Evolutionary conservation across 2,329 filamentous ascomycete genomes (phyloP), one percentile per base, ranked within the genome.

Genomic region (Hypoxylon sp.): DNA sequence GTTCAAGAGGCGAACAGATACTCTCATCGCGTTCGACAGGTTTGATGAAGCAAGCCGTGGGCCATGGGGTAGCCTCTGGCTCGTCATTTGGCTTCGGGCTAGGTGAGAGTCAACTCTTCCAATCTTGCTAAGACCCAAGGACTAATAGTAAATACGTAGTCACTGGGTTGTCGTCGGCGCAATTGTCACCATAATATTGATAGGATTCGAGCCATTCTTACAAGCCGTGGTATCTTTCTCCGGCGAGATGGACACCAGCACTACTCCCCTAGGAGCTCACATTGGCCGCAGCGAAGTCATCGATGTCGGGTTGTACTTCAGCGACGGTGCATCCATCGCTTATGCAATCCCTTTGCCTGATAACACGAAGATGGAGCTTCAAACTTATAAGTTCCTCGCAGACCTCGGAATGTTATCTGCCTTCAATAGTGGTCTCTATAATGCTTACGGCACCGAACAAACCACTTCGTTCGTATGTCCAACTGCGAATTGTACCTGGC

Each of bases 401-500:
- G 30, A 72, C 51, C 8, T 77, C 73, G 75, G 77, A 8, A 68
- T 66, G 49, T 20, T 62, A 47, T 56, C 57, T 11, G 44, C 63
- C 22, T 63, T 65, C n/a, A 63, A 60, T 24, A 49, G 57, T 13
- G 64, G 68, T 2, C 63, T 70, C 30, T 63, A 65, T 10, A 61
- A 67, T 43, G 52, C 54, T 26, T 58, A 44, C 4, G 48, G 4
- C n/a, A 8, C 28, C 2, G 26, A 53, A 8, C 43, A 55, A 28
- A 48, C 59, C 0, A 24, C 62, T 10, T 63, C 65, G 11, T 68
- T 68, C 20, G 22, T 15, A 8, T 73, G 69, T 32, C 56, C 67
- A 26, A 71, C 62, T 6, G 70, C 67, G 2, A 73, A 72, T 19
- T 73, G 68, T 19, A 71, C 70, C 1, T 73, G 70, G 70, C 47